A percentile compares a stretch with the other conserved stretches of the same genome.
These are phyloP conservation scores for Podospora fimiseda DNA, from an alignment of 495 filamentous ascomycete genomes.

Conservation along the genomic window DNA sequence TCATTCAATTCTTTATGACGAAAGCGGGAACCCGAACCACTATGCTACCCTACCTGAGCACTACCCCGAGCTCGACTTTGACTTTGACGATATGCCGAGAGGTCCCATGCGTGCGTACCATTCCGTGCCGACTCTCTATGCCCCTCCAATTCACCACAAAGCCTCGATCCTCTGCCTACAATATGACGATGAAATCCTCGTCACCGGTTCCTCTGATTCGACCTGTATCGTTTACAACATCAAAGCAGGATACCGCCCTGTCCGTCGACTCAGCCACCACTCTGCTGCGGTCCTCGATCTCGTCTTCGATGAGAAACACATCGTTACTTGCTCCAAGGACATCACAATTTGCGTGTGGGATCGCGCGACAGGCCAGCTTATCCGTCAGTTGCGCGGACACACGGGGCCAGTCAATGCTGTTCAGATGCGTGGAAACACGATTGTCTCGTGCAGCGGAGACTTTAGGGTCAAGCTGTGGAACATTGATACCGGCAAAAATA, in stretches of 20 bases:
- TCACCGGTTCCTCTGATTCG: slow-evolving; percentile 88
- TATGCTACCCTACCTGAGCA: slow-evolving; percentile 40
- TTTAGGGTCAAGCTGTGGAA: slow-evolving; percentile 93
- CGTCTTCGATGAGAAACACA: slow-evolving; percentile 82
- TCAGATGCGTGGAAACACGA: slow-evolving; percentile 81
- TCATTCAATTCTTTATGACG: slow-evolving; percentile 35
- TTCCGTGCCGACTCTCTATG: slow-evolving; percentile 42
- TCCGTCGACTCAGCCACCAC: slow-evolving; percentile 69
- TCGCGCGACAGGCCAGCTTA: slow-evolving; percentile 61
- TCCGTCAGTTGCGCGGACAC: slow-evolving; percentile 76
- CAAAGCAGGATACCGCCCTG: slow-evolving; percentile 64
- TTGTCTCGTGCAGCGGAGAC: slow-evolving; percentile 89
- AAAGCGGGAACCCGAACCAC: slow-evolving; percentile 37
- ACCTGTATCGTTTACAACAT: slow-evolving; percentile 91
- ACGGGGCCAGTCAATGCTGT: slow-evolving; percentile 91
- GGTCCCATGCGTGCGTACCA: slow-evolving; percentile 28
- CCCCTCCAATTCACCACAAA: slow-evolving; percentile 57
- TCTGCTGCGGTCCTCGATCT: slow-evolving; percentile 86
- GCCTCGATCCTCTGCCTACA: slow-evolving; percentile 92
- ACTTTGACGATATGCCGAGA: slow-evolving; percentile 10
- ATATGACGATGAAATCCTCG: slow-evolving; percentile 85
- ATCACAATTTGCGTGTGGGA: slow-evolving; percentile 90
- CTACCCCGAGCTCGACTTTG: slow-evolving; percentile 15
- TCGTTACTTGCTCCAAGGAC: slow-evolving; percentile 95
- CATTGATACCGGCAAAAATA: slow-evolving; percentile 70